phyloP scores from a whole-genome alignment of 1,284 basidiomycete genomes.

The Ceratobasidium sp. region DNA sequence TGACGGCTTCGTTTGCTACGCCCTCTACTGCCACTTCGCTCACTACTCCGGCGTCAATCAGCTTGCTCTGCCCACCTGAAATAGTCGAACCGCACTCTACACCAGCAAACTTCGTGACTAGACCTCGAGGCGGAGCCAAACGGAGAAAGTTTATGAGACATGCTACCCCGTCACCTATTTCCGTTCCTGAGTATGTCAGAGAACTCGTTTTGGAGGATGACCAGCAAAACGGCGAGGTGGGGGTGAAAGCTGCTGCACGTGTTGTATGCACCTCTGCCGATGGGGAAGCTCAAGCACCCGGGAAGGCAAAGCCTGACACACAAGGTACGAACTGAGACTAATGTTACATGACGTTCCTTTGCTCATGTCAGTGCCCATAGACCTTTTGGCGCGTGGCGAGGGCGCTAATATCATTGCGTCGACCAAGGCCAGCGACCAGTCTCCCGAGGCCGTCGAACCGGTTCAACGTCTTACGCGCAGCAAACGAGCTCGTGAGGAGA shows the following conservation, averaged over 20 bases:
- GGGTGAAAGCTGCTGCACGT: too few relatives aligned
- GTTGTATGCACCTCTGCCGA: too few relatives aligned
- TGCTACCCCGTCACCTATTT: background rate
- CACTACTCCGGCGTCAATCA: background rate
- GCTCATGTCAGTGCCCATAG: too few relatives aligned
- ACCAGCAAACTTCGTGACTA: background rate
- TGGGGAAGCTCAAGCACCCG: too few relatives aligned
- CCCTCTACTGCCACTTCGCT: background rate
- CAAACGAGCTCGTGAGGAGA: background rate
- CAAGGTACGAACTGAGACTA: too few relatives aligned
- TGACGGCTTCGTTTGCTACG: constrained; percentile 3
- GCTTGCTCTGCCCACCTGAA: constrained; percentile 19
- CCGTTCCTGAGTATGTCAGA: background rate
- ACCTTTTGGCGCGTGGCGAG: too few relatives aligned
- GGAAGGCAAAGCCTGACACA: too few relatives aligned
- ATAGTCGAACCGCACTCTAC: constrained; percentile 6
- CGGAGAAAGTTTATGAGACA: background rate
- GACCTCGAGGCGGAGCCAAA: background rate
- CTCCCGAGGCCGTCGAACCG: background rate
- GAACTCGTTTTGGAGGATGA: background rate
- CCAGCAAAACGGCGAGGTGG: background rate
- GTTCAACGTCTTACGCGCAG: background rate
- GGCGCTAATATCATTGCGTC: background rate
- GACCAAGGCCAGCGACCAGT: background rate
- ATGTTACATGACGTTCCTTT: too few relatives aligned